Evolutionary conservation across 345 rosid genomes (phyloP).

Genomic region (Kandelia obovata): DNA sequence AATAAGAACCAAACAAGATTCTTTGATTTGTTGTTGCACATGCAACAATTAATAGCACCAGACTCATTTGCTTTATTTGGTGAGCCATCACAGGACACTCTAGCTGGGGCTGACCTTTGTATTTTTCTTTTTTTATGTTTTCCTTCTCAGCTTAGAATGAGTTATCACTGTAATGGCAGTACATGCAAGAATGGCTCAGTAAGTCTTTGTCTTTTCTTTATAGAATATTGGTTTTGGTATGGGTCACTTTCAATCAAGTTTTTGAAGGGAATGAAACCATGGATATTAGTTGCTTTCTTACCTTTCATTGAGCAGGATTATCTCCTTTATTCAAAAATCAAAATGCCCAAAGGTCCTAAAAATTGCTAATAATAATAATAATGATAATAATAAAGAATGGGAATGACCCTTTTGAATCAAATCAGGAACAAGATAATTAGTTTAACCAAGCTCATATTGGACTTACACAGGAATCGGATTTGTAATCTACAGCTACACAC

Average conservation of each 20-base stretch:
- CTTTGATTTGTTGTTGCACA: conserved; percentile 41
- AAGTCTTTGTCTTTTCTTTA: conserved; percentile 31
- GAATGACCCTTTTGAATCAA: background rate
- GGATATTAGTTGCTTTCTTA: background rate
- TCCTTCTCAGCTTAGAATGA: conserved; percentile 6
- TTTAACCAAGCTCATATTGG: too few species aligned
- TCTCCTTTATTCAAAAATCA: conserved; percentile 10
- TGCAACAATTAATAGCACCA: conserved; percentile 48
- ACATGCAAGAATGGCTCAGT: conserved; percentile 24
- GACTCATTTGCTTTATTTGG: conserved; percentile 48
- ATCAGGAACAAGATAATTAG: too few species aligned
- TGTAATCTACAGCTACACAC: too few species aligned
- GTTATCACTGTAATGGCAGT: conserved; percentile 21
- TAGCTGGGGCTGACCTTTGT: conserved; percentile 19
- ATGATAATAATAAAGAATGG: background rate
- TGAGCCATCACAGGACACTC: conserved; percentile 42
- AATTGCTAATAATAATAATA: background rate
- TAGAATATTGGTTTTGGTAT: conserved; percentile 33
- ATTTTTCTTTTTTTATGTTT: too few species aligned
- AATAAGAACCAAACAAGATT: conserved; percentile 35
- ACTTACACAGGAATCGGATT: too few species aligned
- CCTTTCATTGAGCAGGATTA: background rate
- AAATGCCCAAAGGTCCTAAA: conserved; percentile 2
- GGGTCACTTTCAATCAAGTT: conserved; percentile 34
- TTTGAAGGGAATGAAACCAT: background rate